Percentiles rank a stretch among this genome's conserved stretches.
These are phyloP conservation scores for Mariannaea sp. DNA, from an alignment of 2,329 filamentous ascomycete genomes.

Conservation along the genomic window DNA sequence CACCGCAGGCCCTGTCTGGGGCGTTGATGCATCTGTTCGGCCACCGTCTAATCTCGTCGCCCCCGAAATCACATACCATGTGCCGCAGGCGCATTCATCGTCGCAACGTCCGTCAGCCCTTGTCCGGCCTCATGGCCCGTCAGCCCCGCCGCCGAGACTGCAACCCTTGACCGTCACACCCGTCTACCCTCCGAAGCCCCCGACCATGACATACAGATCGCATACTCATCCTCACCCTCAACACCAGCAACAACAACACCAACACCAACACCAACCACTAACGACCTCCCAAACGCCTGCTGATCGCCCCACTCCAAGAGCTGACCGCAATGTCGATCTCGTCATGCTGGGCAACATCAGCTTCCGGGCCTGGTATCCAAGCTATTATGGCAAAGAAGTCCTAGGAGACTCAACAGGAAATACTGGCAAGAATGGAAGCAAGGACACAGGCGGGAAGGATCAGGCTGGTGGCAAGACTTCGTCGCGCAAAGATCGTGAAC, in stretches of 20 bases:
- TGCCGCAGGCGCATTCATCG: conserved; percentile 41
- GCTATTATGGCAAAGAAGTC: conserved; percentile 80
- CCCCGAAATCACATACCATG: conserved; percentile 49
- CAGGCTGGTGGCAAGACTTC: conserved; percentile 33
- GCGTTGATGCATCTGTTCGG: conserved; percentile 4
- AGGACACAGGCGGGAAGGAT: conserved; percentile 39
- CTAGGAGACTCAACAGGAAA: conserved; percentile 55
- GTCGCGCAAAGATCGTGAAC: conserved; percentile 44
- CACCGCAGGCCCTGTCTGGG: conserved; percentile 23
- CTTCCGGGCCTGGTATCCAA: conserved; percentile 92
- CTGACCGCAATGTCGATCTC: conserved; percentile 81
- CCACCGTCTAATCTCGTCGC: conserved; percentile 45
- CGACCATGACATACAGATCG: conserved; percentile 9
- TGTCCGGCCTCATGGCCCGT: conserved; percentile 43
- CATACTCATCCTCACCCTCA: no score
- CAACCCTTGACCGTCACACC: conserved; percentile 40
- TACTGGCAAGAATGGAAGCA: conserved; percentile 35
- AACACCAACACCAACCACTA: background rate
- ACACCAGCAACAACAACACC: no score
- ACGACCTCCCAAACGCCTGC: conserved; percentile 25
- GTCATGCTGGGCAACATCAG: conserved; percentile 83
- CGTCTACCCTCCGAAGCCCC: conserved; percentile 44
- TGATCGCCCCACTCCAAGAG: conserved; percentile 45
- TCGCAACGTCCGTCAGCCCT: conserved; percentile 38
- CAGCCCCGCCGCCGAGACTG: conserved; percentile 40